Evolutionary conservation across 345 rosid genomes (phyloP), one percentile per base, ranked within the genome.

Genomic region (Lepidium sativum): DNA sequence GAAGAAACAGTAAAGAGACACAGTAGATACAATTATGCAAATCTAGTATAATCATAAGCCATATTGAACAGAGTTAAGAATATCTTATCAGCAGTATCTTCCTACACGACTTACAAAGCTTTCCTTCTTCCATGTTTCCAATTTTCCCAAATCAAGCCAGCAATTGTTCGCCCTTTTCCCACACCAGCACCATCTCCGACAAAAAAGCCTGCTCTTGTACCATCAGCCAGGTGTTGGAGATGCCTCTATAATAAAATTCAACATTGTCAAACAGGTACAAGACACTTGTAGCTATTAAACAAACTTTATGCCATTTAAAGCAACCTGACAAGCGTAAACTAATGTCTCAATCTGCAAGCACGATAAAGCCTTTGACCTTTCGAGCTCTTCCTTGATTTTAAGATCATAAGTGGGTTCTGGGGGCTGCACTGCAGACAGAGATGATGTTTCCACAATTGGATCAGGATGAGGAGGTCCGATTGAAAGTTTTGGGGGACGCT

Each of bases 141-240:
- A 67, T 92, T 92, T 77, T 92, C 99, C 94, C 86, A 87, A 74
- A 92, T 90, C 69, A 92, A 75, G 50, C 99, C 99, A 8, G 97
- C 99, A 81, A 92, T 80, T 45, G 99, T 92, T 48, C 99, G 84
- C 54, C 99, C 99, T 82, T 92, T 92, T 49, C 99, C 97, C 68
- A 92, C 96, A 65, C 99, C 99, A 80, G 99, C 97, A 75, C 99
- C 99, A 74, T 92, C 99, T 80, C 99, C 99, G 78, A 89, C 60
- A 79, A 92, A 92, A 67, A 89, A 92, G 16, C 99, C 99, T 20
- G 97, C 99, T 81, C 99, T 86, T 23, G 77, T 65, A 77, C 87
- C 84, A 82, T 75, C 78, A 50, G 84, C 88, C 60, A 89, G 98
- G 82, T 87, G 91, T 64, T 92, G 97, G 54, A 82, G 87, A 78